Evolutionary conservation across 495 filamentous ascomycete species (phyloP), one percentile per base, ranked within the genome.

Genomic region (Xylaria grammica): DNA sequence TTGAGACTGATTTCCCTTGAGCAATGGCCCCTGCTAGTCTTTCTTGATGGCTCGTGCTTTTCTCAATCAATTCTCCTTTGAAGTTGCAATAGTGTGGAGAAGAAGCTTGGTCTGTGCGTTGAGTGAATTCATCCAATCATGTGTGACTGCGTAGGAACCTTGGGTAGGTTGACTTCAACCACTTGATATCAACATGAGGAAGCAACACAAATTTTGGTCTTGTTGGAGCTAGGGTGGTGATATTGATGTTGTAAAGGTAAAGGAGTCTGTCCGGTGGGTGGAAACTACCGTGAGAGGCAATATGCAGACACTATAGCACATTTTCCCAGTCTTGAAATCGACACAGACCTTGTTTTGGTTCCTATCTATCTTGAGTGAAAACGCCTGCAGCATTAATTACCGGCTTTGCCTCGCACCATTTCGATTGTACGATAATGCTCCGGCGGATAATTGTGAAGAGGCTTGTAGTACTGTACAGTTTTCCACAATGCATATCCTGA

Each of bases 1-100:
- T 64, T 58, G 44, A 17, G 32, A 57, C 62, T 64, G 62, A 64
- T 64, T 64, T 44, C 52, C 38, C 51, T 62, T 29, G 20, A 32
- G 42, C 38, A 5, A 38, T 22, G 13, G 38, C 27, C 60, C 60
- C 60, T 62, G 60, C 60, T 62, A 53, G 34, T 4, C n/a, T 26
- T 2, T 4, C n/a, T 26, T 2, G 38, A 17, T 63, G 60, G 51
- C 20, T 50, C 50, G 60, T 63, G 60, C 60, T 42, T 48, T n/a
- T n/a, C 15, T 9, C 34, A 36, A 11, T 36, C 34, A 6, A 36
- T 36, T 36, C 34, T 36, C 34, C 34, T 36, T 36, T 11, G 11
- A 36, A 36, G 34, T 36, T 36, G 34, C 34, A 6, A 36, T 36
- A n/a, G n/a, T n/a, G n/a, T n/a, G n/a, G n/a, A n/a, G n/a, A n/a